A percentile compares a stretch with the other conserved stretches of the same genome.
These are phyloP conservation scores for Hirschfeldia incana DNA, from an alignment of 345 rosid genomes.

Conservation along the genomic window DNA sequence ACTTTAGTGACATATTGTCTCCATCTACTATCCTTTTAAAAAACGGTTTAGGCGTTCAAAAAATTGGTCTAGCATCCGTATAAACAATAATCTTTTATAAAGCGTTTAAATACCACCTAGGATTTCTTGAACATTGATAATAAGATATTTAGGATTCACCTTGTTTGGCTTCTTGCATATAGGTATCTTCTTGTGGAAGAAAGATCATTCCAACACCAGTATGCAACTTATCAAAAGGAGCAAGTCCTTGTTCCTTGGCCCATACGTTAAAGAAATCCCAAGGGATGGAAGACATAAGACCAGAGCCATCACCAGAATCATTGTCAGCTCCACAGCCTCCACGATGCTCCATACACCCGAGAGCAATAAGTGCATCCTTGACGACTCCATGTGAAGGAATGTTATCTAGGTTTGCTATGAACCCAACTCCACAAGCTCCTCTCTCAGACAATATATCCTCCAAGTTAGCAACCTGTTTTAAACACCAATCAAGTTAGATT, in stretches of 20 bases:
- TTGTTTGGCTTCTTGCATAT: conserved; percentile 70
- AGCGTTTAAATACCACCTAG: not conserved
- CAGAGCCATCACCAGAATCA: conserved; percentile 98
- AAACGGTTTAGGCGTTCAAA: not conserved
- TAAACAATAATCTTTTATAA: not conserved
- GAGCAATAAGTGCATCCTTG: conserved; percentile 83
- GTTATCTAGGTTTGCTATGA: conserved; percentile 94
- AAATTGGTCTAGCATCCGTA: not conserved
- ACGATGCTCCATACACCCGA: conserved; percentile 99
- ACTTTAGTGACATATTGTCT: not conserved
- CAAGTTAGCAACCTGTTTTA: conserved; percentile 69
- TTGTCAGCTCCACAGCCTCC: conserved; percentile 99
- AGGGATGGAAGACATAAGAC: conserved; percentile 95
- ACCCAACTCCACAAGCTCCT: conserved; percentile 99
- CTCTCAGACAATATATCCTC: conserved; percentile 86
- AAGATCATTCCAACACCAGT: conserved; percentile 98
- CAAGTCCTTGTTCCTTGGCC: conserved; percentile 74
- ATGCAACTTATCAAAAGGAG: conserved; percentile 74
- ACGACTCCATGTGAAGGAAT: conserved; percentile 78
- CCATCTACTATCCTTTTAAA: not conserved
- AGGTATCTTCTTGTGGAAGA: conserved; percentile 67
- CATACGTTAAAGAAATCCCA: conserved; percentile 85
- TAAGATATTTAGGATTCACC: conserved; percentile 46
- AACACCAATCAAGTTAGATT: not conserved
- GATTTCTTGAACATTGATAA: not conserved